Evolutionary conservation across 169 alveolate genomes (phyloP).

Genomic region (Plasmodium gaboni): DNA sequence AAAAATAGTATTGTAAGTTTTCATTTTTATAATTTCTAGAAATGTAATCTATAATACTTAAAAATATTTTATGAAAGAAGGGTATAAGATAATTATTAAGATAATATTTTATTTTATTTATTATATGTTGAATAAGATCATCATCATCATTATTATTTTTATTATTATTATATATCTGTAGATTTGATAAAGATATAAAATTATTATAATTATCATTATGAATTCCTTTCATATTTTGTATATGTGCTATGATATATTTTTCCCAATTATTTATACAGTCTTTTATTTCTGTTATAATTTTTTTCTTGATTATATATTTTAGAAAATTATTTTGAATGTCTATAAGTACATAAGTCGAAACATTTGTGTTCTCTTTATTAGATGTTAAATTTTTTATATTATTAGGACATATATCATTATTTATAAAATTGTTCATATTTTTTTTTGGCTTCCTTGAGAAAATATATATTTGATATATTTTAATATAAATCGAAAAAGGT

Average conservation of each 20-base stretch:
- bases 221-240: constrained; percentile 8
- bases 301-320: constrained; percentile 46
- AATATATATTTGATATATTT: constrained; percentile 58
- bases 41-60: constrained; percentile 10
- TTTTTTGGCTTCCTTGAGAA: constrained; percentile 17
- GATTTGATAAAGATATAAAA: constrained; percentile 8
- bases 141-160: neutral
- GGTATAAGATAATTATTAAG: constrained; percentile 27
- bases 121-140: constrained; percentile 9
- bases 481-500: constrained; percentile 23
- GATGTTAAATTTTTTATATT: too few species aligned
- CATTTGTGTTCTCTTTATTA: constrained; percentile 12
- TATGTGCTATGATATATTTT: constrained; percentile 15
- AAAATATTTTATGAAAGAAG: constrained; percentile 5
- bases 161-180: constrained; percentile 1
- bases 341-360: constrained; percentile 24
- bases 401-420: neutral
- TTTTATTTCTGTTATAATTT: constrained; percentile 28
- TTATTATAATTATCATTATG: too few species aligned
- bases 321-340: constrained; percentile 19
- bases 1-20: constrained; percentile 32
- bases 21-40: constrained; percentile 31
- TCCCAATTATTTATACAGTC: constrained; percentile 41
- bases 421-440: neutral
- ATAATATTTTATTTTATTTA: constrained; percentile 33